A percentile compares a stretch with the other conserved stretches of the same genome.
phyloP scores from a whole-genome alignment of 306 rosid genomes.

The Oemleria cerasiformis region DNA sequence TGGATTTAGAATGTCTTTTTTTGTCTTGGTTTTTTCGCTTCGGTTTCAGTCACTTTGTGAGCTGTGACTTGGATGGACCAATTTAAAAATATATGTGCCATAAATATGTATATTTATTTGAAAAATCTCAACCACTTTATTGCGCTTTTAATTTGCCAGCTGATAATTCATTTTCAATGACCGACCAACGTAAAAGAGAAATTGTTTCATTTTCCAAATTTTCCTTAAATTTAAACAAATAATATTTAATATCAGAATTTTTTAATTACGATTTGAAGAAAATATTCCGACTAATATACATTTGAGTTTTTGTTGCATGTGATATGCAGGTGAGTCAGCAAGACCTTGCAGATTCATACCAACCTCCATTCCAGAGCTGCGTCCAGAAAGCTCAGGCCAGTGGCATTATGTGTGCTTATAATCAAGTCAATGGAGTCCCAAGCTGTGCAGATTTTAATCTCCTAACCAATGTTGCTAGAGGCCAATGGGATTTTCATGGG shows the following conservation, averaged over 20 bases:
- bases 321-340: slow-evolving; percentile 61
- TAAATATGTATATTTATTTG: not conserved
- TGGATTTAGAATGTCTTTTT: not conserved
- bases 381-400: slow-evolving; percentile 66
- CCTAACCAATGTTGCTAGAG: slow-evolving; percentile 53
- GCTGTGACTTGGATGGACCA: not conserved
- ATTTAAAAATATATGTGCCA: not conserved
- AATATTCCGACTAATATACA: not conserved
- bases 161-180: not conserved
- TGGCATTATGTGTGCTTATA: slow-evolving; percentile 93
- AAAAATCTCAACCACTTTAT: not conserved
- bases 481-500: slow-evolving; percentile 78
- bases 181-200: no score
- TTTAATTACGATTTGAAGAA: not conserved
- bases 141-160: not conserved
- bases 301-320: not conserved
- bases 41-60: not conserved
- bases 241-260: not conserved
- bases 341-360: slow-evolving; percentile 84
- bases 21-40: not conserved
- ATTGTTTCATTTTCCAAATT: not conserved
- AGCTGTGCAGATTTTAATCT: slow-evolving; percentile 78
- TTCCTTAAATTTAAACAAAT: not conserved
- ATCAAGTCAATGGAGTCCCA: slow-evolving; percentile 83
- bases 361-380: slow-evolving; percentile 86